Conservation (phyloP, 139 green algal genomes). For the Dunaliella primolecta region DNA sequence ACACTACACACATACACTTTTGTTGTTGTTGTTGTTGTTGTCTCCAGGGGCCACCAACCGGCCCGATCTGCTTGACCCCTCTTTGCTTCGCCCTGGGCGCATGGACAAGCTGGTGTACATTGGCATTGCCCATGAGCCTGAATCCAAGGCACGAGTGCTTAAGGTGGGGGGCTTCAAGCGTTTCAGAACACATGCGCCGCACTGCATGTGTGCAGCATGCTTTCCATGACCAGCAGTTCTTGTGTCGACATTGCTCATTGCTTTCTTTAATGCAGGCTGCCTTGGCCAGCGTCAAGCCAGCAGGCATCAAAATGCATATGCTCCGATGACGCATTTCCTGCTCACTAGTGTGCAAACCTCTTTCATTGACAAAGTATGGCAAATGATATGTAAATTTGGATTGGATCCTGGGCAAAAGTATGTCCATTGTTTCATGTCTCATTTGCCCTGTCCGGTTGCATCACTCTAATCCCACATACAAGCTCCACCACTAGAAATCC, state of each 20-base stretch:
- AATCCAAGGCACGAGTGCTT: constrained; percentile 45
- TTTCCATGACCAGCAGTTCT: not conserved
- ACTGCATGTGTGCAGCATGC: constrained; percentile 18
- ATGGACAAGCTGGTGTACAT: constrained; percentile 94
- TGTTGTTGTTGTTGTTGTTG: not conserved
- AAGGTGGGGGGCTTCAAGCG: constrained; percentile 17
- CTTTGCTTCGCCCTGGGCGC: constrained; percentile 84
- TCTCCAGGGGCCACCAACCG: constrained; percentile 71
- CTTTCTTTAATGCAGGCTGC: not conserved
- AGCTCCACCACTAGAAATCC: too few species aligned
- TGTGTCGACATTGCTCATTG: not conserved
- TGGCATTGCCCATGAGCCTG: constrained; percentile 55
- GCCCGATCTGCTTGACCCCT: constrained; percentile 91
- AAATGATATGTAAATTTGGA: too few species aligned
- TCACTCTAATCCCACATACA: too few species aligned
- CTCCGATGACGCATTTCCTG: too few species aligned
- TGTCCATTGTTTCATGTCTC: too few species aligned
- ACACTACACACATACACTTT: too few species aligned
- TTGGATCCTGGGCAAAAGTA: too few species aligned
- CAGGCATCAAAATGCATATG: too few species aligned
- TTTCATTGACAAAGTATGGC: too few species aligned
- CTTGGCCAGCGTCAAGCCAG: not conserved
- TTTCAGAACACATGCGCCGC: not conserved
- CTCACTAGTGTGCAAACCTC: too few species aligned
- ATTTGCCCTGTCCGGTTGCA: too few species aligned